Evolutionary conservation across 345 rosid species (phyloP).

Genomic region (Crucihimalaya himalaica): DNA sequence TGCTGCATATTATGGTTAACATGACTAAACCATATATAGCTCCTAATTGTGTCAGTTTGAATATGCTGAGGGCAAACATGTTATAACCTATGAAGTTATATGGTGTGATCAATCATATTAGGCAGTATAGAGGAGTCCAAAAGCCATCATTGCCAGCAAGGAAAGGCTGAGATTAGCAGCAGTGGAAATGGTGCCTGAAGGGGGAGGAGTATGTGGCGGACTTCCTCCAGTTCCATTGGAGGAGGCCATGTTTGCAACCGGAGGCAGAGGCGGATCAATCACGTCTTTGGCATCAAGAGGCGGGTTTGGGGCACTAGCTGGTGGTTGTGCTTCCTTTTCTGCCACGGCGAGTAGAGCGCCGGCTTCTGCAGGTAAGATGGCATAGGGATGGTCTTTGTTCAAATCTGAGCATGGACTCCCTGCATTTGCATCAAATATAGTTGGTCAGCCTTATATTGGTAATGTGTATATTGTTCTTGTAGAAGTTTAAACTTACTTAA

Average conservation of each 20-base stretch:
- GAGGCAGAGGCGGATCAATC: conserved; percentile 79
- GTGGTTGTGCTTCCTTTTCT: conserved; percentile 29
- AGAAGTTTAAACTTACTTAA: conserved; percentile 51
- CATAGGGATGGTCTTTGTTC: conserved; percentile 29
- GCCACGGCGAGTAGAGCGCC: conserved; percentile 47
- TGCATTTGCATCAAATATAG: conserved; percentile 46
- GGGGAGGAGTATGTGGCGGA: conserved; percentile 14
- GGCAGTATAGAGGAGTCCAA: conserved; percentile 30
- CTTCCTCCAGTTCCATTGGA: conserved; percentile 11
- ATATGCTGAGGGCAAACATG: conserved; percentile 17
- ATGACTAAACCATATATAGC: conserved; percentile 18
- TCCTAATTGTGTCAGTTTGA: conserved; percentile 15
- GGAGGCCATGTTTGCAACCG: conserved; percentile 39
- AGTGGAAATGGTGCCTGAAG: conserved; percentile 38
- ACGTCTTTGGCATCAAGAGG: conserved; percentile 49
- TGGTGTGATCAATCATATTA: conserved; percentile 16
- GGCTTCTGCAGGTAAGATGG: conserved; percentile 56
- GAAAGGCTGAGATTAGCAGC: conserved; percentile 42
- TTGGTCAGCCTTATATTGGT: conserved; percentile 22
- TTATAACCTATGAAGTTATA: conserved; percentile 20
- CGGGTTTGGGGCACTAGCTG: conserved; percentile 49
- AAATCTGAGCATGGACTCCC: conserved; percentile 65
- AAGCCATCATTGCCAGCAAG: conserved; percentile 39
- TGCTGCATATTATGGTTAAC: conserved; percentile 19
- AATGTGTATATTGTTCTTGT: conserved; percentile 8